Conservation (phyloP, 176 grass and related monocot genomes). For the Elymus sibiricus region DNA sequence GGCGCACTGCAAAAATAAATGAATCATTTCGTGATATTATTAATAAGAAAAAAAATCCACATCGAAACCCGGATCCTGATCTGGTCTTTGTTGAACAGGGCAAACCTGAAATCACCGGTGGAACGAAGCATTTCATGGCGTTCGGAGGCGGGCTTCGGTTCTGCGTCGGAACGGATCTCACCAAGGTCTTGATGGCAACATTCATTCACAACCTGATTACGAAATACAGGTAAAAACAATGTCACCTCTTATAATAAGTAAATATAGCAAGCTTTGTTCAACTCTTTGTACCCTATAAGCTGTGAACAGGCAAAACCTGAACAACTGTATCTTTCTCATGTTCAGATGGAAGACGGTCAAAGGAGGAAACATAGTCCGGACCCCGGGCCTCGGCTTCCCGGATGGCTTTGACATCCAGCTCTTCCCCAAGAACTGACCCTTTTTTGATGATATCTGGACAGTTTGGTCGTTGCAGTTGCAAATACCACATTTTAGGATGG, state of each 20-base stretch:
- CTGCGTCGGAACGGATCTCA: slow-evolving; percentile 57
- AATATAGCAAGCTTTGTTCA: not conserved
- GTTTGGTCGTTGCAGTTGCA: slow-evolving; percentile 11
- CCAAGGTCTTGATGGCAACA: slow-evolving; percentile 62
- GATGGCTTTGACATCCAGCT: slow-evolving; percentile 79
- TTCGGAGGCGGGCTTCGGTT: slow-evolving; percentile 56
- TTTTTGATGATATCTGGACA: slow-evolving; percentile 5
- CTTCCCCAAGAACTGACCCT: slow-evolving; percentile 37
- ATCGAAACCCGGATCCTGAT: slow-evolving; percentile 13
- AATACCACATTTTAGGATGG: slow-evolving; percentile 29
- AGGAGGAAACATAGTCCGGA: slow-evolving; percentile 82
- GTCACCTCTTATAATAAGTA: not conserved
- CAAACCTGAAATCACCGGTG: slow-evolving; percentile 60
- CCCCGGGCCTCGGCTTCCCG: slow-evolving; percentile 63
- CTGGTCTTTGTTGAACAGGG: slow-evolving; percentile 27
- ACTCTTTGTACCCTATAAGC: not conserved
- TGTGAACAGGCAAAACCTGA: slow-evolving; percentile 10
- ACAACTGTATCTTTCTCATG: not conserved
- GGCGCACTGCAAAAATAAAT: not conserved
- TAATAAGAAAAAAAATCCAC: not conserved
- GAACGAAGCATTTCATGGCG: slow-evolving; percentile 59
- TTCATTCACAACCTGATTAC: slow-evolving; percentile 80
- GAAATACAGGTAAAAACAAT: slow-evolving; percentile 55
- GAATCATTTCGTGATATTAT: not conserved
- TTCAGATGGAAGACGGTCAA: slow-evolving; percentile 57